phyloP scores from a whole-genome alignment of 768 basidiomycete genomes.

The Scleroderma citrinum region DNA sequence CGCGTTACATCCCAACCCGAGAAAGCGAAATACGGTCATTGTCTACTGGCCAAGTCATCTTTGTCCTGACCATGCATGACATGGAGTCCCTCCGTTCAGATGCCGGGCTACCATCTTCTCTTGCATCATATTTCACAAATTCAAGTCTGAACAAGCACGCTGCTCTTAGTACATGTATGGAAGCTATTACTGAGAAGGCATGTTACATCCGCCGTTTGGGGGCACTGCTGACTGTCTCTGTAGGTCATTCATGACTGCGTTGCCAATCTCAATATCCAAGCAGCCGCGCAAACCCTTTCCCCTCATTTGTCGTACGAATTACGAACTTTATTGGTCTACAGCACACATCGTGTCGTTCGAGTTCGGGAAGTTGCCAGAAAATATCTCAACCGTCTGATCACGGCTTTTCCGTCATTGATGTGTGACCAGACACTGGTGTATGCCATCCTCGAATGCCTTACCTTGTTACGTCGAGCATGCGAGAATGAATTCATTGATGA shows the following conservation, averaged over 20 bases:
- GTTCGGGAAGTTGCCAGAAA: slow-evolving; percentile 77
- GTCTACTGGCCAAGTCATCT: slow-evolving; percentile 78
- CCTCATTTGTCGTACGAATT: slow-evolving; percentile 65
- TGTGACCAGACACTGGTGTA: slow-evolving; percentile 86
- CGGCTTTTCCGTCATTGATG: slow-evolving; percentile 90
- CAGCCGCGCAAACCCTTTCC: slow-evolving; percentile 76
- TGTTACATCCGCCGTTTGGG: slow-evolving; percentile 1
- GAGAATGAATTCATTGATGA: slow-evolving; percentile 91
- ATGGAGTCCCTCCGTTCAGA: slow-evolving; percentile 84
- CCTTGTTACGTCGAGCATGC: slow-evolving; percentile 78
- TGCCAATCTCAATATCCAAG: slow-evolving; percentile 63
- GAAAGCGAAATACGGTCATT: slow-evolving; percentile 66
- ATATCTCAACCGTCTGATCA: slow-evolving; percentile 80
- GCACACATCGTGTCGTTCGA: slow-evolving; percentile 78
- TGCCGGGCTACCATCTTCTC: slow-evolving; percentile 70
- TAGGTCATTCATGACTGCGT: slow-evolving; percentile 79
- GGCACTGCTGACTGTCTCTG: background rate
- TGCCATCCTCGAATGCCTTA: slow-evolving; percentile 86
- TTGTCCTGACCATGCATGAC: slow-evolving; percentile 80
- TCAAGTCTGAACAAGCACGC: slow-evolving; percentile 71
- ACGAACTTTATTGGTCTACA: slow-evolving; percentile 63
- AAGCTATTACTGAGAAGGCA: slow-evolving; percentile 82
- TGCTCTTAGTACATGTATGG: slow-evolving; percentile 71
- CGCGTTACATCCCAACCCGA: slow-evolving; percentile 59
- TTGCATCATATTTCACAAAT: slow-evolving; percentile 86